Evolutionary conservation across 2,329 filamentous ascomycete genomes (phyloP).

Genomic region (Colletotrichum cordylinicola): DNA sequence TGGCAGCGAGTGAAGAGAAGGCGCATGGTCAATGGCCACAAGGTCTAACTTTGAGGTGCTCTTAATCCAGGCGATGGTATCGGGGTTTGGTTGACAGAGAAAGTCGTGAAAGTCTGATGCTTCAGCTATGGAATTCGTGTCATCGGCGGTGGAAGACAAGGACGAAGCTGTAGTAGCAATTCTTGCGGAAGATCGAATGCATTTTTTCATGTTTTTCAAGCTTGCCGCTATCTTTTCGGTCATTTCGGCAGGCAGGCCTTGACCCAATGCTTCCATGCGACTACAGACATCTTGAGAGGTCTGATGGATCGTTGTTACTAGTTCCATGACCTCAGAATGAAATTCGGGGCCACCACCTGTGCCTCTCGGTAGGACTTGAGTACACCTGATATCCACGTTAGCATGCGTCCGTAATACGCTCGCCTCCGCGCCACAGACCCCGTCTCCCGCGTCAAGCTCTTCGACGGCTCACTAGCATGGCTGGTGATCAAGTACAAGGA

Average conservation of each 20-base stretch:
- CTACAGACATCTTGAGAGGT: too few species aligned
- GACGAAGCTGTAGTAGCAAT: background rate
- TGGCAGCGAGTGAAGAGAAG: background rate
- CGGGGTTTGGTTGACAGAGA: background rate
- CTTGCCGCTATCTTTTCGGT: background rate
- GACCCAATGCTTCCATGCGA: background rate
- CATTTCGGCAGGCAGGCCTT: background rate
- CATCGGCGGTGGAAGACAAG: background rate
- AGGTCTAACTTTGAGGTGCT: background rate
- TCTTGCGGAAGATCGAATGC: background rate
- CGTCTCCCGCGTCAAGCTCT: conserved; percentile 50
- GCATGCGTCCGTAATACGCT: conserved; percentile 38
- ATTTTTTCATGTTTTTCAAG: background rate
- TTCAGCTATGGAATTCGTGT: background rate
- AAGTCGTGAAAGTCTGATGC: background rate
- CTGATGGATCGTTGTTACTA: background rate
- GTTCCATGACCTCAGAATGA: background rate
- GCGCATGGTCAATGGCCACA: too few species aligned
- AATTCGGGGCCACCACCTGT: background rate
- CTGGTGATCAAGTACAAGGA: conserved; percentile 53
- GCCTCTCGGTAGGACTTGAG: background rate
- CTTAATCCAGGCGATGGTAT: background rate
- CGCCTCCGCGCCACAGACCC: conserved; percentile 46
- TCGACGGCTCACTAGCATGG: conserved; percentile 52
- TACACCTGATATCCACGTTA: background rate